phyloP scores from a whole-genome alignment of 306 rosid species.

The Cucurbita pepo region DNA sequence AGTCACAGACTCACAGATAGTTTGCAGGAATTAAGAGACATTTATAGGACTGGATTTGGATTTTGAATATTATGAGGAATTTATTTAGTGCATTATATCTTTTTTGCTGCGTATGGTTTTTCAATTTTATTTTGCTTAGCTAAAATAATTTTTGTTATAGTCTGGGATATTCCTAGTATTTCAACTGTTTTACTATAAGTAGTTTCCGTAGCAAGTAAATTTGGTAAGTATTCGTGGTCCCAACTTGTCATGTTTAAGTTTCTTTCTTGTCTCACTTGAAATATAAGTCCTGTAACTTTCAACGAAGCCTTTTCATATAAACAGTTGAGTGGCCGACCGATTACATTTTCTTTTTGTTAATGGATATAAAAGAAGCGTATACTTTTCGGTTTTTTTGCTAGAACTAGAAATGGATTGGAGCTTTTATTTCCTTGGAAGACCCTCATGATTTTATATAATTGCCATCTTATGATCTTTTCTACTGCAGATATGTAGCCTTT shows the following conservation, averaged over 20 bases:
- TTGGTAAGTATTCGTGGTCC: background rate
- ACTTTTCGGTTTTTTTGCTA: background rate
- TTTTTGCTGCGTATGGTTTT: background rate
- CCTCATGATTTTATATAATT: background rate
- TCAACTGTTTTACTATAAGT: background rate
- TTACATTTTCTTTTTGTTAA: background rate
- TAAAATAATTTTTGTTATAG: background rate
- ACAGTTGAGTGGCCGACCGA: background rate
- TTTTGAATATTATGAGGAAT: background rate
- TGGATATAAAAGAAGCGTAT: background rate
- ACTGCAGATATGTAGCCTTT: conserved; percentile 57
- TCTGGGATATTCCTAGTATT: background rate
- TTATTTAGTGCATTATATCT: background rate
- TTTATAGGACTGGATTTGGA: background rate
- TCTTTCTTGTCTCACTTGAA: background rate
- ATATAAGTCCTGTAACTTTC: background rate
- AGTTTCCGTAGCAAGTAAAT: background rate
- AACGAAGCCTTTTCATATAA: background rate
- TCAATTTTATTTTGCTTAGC: background rate
- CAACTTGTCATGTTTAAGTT: background rate
- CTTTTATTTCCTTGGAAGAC: conserved; percentile 1
- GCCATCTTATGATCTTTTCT: conserved; percentile 3
- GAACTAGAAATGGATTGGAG: background rate
- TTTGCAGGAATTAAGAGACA: background rate
- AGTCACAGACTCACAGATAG: background rate